Conservation (phyloP, 768 basidiomycete genomes). For the Lyophyllum shimeji region DNA sequence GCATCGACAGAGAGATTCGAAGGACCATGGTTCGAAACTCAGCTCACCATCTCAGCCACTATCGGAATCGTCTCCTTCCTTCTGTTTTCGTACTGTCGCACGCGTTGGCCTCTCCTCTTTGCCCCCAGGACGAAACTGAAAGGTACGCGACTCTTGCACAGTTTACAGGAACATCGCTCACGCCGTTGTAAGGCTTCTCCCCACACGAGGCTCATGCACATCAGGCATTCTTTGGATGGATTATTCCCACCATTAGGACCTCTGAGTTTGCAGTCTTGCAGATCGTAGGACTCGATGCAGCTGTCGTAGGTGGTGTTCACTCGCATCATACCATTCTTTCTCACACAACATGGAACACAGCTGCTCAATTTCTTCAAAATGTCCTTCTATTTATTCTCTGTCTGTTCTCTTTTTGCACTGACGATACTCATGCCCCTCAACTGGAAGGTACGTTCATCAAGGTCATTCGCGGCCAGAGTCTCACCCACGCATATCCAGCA, state of each 20-base stretch:
- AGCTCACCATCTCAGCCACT: slow-evolving; percentile 71
- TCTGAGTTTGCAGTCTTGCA: slow-evolving; percentile 94
- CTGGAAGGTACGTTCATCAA: slow-evolving; percentile 63
- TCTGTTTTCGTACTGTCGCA: slow-evolving; percentile 85
- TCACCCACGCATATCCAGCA: slow-evolving; percentile 42
- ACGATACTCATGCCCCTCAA: slow-evolving; percentile 94
- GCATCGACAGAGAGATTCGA: slow-evolving; percentile 67
- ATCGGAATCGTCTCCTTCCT: slow-evolving; percentile 83
- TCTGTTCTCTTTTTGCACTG: slow-evolving; percentile 80
- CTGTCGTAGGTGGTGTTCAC: slow-evolving; percentile 66
- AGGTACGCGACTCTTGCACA: slow-evolving; percentile 42
- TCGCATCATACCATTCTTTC: not conserved
- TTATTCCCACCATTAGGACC: slow-evolving; percentile 85
- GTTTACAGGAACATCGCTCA: slow-evolving; percentile 8
- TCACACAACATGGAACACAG: slow-evolving; percentile 36
- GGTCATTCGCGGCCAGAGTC: not conserved
- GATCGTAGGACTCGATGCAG: slow-evolving; percentile 95
- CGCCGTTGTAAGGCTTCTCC: slow-evolving; percentile 67
- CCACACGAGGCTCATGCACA: slow-evolving; percentile 91
- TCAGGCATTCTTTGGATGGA: slow-evolving; percentile 92
- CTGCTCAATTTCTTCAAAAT: slow-evolving; percentile 95
- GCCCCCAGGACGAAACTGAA: slow-evolving; percentile 94
- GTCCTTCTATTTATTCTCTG: slow-evolving; percentile 87
- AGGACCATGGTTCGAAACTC: slow-evolving; percentile 96
- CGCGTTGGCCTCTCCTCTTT: slow-evolving; percentile 86